Percentiles rank a stretch among this genome's conserved stretches.
These are phyloP conservation scores for Quaeritorhiza haematococci DNA, from an alignment of 371 early-diverging fungal species.

Conservation along the genomic window DNA sequence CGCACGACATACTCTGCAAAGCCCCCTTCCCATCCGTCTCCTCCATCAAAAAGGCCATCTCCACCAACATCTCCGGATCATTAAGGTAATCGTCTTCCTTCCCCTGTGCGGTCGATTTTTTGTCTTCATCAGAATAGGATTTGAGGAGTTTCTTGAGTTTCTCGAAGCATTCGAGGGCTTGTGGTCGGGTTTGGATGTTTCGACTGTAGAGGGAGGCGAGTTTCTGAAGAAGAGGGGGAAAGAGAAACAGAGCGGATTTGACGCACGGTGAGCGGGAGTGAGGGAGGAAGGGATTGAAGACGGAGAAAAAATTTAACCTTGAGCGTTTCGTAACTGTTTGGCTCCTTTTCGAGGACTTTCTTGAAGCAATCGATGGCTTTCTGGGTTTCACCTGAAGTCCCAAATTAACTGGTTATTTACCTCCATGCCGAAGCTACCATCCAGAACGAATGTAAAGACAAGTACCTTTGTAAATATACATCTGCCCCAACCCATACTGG, in stretches of 20 bases:
- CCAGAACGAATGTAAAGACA: neutral
- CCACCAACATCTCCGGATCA: constrained; percentile 15
- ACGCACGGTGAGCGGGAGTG: too few species aligned
- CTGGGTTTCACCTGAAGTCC: constrained; percentile 25
- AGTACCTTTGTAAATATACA: constrained; percentile 33
- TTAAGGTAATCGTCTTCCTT: constrained; percentile 9
- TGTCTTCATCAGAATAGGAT: neutral
- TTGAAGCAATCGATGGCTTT: constrained; percentile 70
- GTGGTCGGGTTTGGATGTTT: constrained; percentile 22
- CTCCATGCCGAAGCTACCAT: constrained; percentile 3
- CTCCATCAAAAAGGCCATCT: constrained; percentile 11
- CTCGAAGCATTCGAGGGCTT: constrained; percentile 58
- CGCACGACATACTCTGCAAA: neutral
- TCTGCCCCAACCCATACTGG: constrained; percentile 77
- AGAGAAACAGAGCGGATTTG: neutral
- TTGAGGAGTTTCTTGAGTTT: constrained; percentile 41
- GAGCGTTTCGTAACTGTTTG: constrained; percentile 30
- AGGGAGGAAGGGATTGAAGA: too few species aligned
- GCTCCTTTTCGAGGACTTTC: constrained; percentile 55
- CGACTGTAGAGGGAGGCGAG: constrained; percentile 18
- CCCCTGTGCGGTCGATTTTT: neutral
- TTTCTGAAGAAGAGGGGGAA: constrained; percentile 9
- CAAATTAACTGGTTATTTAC: neutral
- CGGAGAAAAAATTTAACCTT: constrained; percentile 11
- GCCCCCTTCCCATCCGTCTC: constrained; percentile 9